These are phyloP conservation scores for Kodamaea neixiangensis DNA, from an alignment of 805 yeast genomes.

Conservation along the genomic window DNA sequence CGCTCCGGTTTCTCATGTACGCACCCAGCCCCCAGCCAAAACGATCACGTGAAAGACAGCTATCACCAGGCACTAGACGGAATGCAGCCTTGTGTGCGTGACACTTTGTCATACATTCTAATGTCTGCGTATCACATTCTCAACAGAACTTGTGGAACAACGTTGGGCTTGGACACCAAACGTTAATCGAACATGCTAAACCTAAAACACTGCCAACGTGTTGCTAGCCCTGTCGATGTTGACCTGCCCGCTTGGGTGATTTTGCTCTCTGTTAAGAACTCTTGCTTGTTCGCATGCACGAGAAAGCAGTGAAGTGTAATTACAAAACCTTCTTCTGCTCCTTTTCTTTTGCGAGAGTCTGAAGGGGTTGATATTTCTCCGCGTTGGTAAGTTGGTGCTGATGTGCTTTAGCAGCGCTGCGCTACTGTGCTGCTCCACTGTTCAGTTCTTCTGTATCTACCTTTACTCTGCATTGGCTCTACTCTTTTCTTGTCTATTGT, in stretches of 20 bases:
- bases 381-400: too few relatives aligned
- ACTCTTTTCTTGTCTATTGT: too few relatives aligned
- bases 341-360: background rate
- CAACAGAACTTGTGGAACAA: background rate
- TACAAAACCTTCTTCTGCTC: background rate
- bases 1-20: too few relatives aligned
- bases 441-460: too few relatives aligned
- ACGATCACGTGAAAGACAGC: too few relatives aligned
- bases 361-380: background rate
- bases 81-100: too few relatives aligned
- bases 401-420: too few relatives aligned
- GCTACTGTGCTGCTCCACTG: too few relatives aligned
- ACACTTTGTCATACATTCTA: too few relatives aligned
- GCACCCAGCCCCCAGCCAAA: too few relatives aligned
- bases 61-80: too few relatives aligned
- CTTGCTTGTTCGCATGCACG: background rate
- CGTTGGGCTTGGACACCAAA: background rate
- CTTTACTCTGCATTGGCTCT: too few relatives aligned
- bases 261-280: background rate
- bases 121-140: background rate
- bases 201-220: background rate
- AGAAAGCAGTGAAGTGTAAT: slow-evolving; percentile 1
- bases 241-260: background rate
- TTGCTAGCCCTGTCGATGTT: background rate
- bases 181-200: background rate